A percentile compares a stretch with the other conserved stretches of the same genome.
phyloP scores from a whole-genome alignment of 257 asterid species.

The Solanum sitiens region DNA sequence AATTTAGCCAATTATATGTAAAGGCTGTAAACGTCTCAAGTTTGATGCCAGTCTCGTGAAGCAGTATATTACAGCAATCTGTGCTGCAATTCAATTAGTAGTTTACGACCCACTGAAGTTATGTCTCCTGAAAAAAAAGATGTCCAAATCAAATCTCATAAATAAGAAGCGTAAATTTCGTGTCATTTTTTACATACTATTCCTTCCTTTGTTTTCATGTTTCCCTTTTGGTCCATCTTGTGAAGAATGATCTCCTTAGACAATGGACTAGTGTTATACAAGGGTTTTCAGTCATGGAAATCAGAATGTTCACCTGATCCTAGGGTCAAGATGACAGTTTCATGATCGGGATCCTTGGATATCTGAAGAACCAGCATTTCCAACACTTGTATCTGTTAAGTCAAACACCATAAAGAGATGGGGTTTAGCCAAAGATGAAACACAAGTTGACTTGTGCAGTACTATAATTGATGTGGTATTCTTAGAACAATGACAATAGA shows the following conservation, averaged over 20 bases:
- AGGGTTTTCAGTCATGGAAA: neutral
- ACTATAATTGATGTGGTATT: neutral
- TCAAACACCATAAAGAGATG: neutral
- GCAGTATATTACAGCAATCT: neutral
- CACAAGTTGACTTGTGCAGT: neutral
- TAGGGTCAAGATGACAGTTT: constrained; percentile 22
- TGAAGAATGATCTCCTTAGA: neutral
- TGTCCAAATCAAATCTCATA: neutral
- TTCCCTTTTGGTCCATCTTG: neutral
- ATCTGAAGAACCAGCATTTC: constrained; percentile 13
- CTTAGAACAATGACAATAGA: neutral
- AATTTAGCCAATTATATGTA: neutral
- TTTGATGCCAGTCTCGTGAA: neutral
- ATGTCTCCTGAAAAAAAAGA: constrained; percentile 14
- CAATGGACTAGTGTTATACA: neutral
- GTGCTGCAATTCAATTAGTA: constrained; percentile 11
- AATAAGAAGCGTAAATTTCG: neutral
- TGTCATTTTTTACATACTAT: neutral
- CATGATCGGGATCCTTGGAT: constrained; percentile 7
- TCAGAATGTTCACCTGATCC: constrained; percentile 18
- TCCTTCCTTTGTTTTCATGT: neutral
- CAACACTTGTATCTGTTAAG: constrained; percentile 14
- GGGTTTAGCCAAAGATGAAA: neutral
- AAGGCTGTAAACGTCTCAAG: neutral
- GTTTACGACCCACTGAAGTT: constrained; percentile 21